A percentile compares a stretch with the other conserved stretches of the same genome.
Conservation (phyloP, 768 basidiomycete species). For the Psilocybe cyanescens region DNA sequence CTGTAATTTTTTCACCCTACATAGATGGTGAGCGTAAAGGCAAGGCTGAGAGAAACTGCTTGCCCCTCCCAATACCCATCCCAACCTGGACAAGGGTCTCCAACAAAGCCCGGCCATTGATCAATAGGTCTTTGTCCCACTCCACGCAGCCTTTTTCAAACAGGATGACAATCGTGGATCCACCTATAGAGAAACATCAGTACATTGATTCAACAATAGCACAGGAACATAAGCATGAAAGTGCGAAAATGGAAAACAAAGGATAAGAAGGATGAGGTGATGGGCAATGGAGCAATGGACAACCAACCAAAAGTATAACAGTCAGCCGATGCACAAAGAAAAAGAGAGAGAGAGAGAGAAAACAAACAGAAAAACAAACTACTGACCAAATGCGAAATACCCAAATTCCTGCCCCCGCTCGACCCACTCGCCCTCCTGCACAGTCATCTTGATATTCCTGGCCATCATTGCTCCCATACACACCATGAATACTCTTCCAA, state of each 20-base stretch:
- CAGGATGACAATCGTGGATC: conserved; percentile 89
- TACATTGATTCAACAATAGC: no score
- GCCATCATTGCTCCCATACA: conserved; percentile 97
- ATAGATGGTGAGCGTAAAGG: no score
- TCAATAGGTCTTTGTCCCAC: conserved; percentile 91
- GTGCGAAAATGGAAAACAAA: not conserved
- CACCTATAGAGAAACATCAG: conserved; percentile 49
- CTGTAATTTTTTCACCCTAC: no score
- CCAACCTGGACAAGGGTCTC: conserved; percentile 91
- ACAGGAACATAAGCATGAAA: no score
- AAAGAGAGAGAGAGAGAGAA: not conserved
- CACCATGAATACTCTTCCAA: conserved; percentile 91
- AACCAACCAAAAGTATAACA: no score
- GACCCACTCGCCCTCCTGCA: conserved; percentile 82
- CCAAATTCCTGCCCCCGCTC: conserved; percentile 89
- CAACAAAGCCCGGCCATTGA: conserved; percentile 84
- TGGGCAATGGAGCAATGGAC: no score
- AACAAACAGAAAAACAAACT: not conserved
- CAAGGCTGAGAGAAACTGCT: not conserved
- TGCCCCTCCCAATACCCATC: conserved; percentile 70
- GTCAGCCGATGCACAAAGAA: not conserved
- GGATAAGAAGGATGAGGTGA: no score
- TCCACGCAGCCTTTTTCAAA: conserved; percentile 85
- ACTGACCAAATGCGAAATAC: conserved; percentile 92
- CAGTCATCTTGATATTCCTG: conserved; percentile 85